These are phyloP conservation scores for Mortierella sp. DNA, from an alignment of 371 early-diverging fungal genomes.

Conservation along the genomic window DNA sequence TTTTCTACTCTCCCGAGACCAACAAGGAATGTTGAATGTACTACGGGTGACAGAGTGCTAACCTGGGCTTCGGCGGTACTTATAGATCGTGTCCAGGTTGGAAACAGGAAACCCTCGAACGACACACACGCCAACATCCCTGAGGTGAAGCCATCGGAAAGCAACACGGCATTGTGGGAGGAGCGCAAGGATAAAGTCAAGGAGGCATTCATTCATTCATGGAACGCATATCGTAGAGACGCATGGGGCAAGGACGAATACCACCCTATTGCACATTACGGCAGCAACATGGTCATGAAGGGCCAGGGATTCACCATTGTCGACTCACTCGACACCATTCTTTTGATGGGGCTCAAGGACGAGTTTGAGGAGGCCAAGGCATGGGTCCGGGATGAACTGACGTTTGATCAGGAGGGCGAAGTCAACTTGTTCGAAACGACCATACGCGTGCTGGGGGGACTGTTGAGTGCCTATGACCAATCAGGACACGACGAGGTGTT, in stretches of 20 bases:
- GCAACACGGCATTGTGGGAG: slow-evolving; percentile 39
- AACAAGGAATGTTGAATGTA: neutral
- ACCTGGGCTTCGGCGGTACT: neutral
- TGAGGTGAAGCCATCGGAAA: neutral
- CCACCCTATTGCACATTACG: slow-evolving; percentile 69
- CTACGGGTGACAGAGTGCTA: neutral
- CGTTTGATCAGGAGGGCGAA: slow-evolving; percentile 77
- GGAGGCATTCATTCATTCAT: slow-evolving; percentile 77
- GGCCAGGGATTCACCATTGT: slow-evolving; percentile 86
- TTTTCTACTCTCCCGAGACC: neutral
- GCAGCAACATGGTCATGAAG: slow-evolving; percentile 58
- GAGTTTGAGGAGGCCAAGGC: slow-evolving; percentile 80
- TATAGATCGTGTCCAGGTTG: neutral
- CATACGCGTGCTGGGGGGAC: slow-evolving; percentile 93
- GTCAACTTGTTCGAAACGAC: slow-evolving; percentile 95
- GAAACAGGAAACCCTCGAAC: neutral
- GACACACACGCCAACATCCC: neutral
- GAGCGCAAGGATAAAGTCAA: slow-evolving; percentile 64
- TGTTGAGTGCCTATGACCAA: slow-evolving; percentile 86
- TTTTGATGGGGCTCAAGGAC: slow-evolving; percentile 81
- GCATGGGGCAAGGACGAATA: slow-evolving; percentile 92
- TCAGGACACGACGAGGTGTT: slow-evolving; percentile 78
- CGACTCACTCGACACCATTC: slow-evolving; percentile 90
- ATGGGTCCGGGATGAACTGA: slow-evolving; percentile 71
- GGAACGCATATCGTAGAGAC: slow-evolving; percentile 84